Base-by-base conservation (phyloP, 805 yeast species). In the Candida taoyuanica region DNA sequence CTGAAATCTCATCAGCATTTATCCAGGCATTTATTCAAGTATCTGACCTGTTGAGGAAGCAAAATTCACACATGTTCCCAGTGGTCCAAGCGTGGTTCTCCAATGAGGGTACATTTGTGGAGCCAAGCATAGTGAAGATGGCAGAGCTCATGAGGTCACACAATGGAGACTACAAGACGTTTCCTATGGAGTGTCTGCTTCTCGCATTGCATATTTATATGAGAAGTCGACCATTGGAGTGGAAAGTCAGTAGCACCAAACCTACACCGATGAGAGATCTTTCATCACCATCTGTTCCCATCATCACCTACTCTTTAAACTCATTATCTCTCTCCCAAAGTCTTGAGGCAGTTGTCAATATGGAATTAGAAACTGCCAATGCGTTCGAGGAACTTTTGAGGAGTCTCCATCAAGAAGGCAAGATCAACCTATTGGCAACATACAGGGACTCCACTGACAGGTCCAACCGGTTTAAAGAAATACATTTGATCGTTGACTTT, bases 51-150 rank as follows among this genome's bases (percentile, higher is more conserved):
- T 13, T 34, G 14, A 26, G 31, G 6, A 14, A 14, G 15, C 25
- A 28, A 18, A 34, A 32, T 23, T 16, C 17, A 3, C 46, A 42
- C 18, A 33, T 45, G 21, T 26, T 45, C 8, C 42, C 45, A 2
- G 34, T 39, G 24, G 33, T 35, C 9, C 46, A 36, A 21, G 43
- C 48, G 3, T 45, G 48, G 48, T 30, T 28, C 23, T 13, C 40
- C n/a, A 41, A 37, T 16, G 34, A 34, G 13, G 16, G 16, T 25
- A 20, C 40, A 7, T 29, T 42, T 5, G 44, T 45, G 5, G 40
- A 31, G 11, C 12, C 42, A 7, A 40, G 36, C n/a, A 25, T 41
- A 13, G 11, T 23, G 8, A 6, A 21, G n/a, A 19, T 29, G 7
- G 26, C 24, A 5, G 17, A 27, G 13, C n/a, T 36, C 19, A 36